Evolutionary conservation across 2,329 filamentous ascomycete species (phyloP).

Genomic region (Alternaria solani): DNA sequence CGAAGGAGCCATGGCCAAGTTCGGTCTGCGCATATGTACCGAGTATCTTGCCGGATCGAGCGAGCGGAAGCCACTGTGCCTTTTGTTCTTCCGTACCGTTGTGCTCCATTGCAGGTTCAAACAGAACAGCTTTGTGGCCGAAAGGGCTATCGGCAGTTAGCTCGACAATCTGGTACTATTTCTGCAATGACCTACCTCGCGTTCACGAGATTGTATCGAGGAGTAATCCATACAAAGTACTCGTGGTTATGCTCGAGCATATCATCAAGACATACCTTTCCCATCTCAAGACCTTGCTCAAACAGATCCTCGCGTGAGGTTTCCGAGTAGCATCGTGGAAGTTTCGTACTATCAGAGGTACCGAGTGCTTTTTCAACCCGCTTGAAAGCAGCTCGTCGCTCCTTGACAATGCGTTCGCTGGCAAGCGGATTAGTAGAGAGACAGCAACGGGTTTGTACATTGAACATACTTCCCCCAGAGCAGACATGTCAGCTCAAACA

Average conservation of each 20-base stretch:
- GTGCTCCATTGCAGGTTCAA: slow-evolving; percentile 49
- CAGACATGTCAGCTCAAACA: slow-evolving; percentile 9
- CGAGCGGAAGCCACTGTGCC: slow-evolving; percentile 50
- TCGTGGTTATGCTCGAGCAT: slow-evolving; percentile 26
- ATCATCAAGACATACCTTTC: slow-evolving; percentile 36
- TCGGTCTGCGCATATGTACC: slow-evolving; percentile 59
- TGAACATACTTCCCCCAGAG: slow-evolving; percentile 9
- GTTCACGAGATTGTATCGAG: slow-evolving; percentile 21
- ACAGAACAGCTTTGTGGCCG: slow-evolving; percentile 16
- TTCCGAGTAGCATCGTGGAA: slow-evolving; percentile 35
- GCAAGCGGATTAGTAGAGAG: background rate
- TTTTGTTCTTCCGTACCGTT: slow-evolving; percentile 53
- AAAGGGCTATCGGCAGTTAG: slow-evolving; percentile 22
- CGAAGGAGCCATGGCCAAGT: slow-evolving; percentile 61
- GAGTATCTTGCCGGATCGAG: slow-evolving; percentile 53
- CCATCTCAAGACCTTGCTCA: slow-evolving; percentile 30
- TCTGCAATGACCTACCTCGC: slow-evolving; percentile 10
- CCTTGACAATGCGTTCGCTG: slow-evolving; percentile 15
- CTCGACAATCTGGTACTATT: too few relatives aligned
- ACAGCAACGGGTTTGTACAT: background rate
- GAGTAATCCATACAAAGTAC: slow-evolving; percentile 29
- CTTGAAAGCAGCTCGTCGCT: slow-evolving; percentile 26
- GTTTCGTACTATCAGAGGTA: slow-evolving; percentile 25
- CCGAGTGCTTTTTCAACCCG: slow-evolving; percentile 24
- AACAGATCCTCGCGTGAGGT: slow-evolving; percentile 35